Evolutionary conservation across 345 rosid genomes (phyloP), one percentile per base, ranked within the genome.

Genomic region (Erysimum cheiranthoides): DNA sequence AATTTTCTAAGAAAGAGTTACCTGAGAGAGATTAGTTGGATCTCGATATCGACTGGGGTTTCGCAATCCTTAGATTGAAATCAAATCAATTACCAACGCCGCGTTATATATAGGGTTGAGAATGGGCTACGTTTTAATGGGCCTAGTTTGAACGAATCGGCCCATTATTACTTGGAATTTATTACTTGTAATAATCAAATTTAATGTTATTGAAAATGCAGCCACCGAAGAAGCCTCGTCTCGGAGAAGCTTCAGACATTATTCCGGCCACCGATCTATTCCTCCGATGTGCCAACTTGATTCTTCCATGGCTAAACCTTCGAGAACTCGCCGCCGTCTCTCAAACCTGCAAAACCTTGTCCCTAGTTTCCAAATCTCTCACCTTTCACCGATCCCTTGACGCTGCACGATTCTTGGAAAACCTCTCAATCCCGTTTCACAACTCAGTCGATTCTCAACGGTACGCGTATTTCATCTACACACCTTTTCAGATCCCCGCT

Each of bases 281-380:
- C 0, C 76, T 85, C 34, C 68, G 65, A 25, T 89, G 79, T 51
- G 82, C 89, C 0, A 72, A 62, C 27, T 59, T 92, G 1, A 58
- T 89, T 64, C 87, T 95, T 5, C 97, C 96, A 52, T 89, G 91
- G 90, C 84, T 95, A 40, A 80, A 84, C 49, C 78, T 81, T 5
- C 66, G 6, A 53, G 99, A 90, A 35, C 91, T 95, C 9, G 90
- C 94, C 58, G 14, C 54, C 47, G 56, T 79, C 61, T 82, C 96
- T 63, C 53, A 43, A 5, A 71, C 97, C 74, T 89, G 90, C 87
- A 88, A 82, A 78, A 3, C 84, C 78, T 85, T 89, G 27, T 45
- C 45, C 70, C 73, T 17, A 21, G 9, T 75, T 58, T 76, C 90
- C 63, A 80, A 71, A 64, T 64, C 85, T 66, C 28, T 88, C 78